Evolutionary conservation across 2,329 filamentous ascomycete genomes (phyloP).

Genomic region (Nemania sp.): DNA sequence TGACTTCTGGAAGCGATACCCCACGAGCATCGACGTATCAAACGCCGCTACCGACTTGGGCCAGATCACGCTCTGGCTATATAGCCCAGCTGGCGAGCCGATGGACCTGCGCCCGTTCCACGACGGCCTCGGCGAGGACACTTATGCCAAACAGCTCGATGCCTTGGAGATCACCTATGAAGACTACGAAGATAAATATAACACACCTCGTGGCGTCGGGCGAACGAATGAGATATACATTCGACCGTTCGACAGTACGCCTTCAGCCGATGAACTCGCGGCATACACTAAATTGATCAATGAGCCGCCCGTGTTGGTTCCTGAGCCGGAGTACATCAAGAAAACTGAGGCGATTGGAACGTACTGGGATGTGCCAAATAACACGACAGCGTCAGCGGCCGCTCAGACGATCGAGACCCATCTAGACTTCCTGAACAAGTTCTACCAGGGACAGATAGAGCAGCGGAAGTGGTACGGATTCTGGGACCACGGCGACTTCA

Average conservation of each 20-base stretch:
- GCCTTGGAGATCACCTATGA: conserved; percentile 67
- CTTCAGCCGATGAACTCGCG: conserved; percentile 51
- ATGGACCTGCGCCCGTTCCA: conserved; percentile 63
- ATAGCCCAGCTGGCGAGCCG: conserved; percentile 59
- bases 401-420: conserved; percentile 53
- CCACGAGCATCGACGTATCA: conserved; percentile 60
- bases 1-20: conserved; percentile 68
- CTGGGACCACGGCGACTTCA: conserved; percentile 65
- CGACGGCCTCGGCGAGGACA: conserved; percentile 59
- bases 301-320: conserved; percentile 56
- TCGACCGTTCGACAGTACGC: conserved; percentile 57
- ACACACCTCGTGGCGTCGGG: conserved; percentile 61
- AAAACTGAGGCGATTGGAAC: conserved; percentile 58
- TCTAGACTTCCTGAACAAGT: conserved; percentile 60
- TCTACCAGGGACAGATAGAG: conserved; percentile 60
- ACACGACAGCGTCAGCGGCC: conserved; percentile 31
- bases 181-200: conserved; percentile 60
- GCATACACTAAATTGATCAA: conserved; percentile 51
- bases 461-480: conserved; percentile 67
- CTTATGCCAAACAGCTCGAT: conserved; percentile 61
- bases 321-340: conserved; percentile 54
- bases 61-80: conserved; percentile 63
- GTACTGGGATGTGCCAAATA: conserved; percentile 55
- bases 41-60: conserved; percentile 55
- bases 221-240: conserved; percentile 62